phyloP scores from a whole-genome alignment of 225 moss, liverwort and hornwort genomes.

The Pseudisothecium myosuroides region DNA sequence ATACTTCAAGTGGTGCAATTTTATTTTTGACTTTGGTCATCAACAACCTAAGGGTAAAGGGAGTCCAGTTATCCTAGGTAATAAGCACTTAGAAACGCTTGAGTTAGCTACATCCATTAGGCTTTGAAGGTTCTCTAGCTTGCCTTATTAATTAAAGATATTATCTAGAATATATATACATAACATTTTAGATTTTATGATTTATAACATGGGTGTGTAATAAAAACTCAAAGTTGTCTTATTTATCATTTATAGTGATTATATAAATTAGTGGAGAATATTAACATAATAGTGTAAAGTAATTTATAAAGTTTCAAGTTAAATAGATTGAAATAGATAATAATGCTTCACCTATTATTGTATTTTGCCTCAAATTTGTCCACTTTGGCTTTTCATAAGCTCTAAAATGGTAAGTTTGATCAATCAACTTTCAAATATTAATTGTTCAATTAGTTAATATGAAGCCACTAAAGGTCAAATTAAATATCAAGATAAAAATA shows the following conservation, averaged over 20 bases:
- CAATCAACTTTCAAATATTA: background rate
- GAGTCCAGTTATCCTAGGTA: fast-evolving
- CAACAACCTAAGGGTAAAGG: no score
- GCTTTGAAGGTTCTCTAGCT: no score
- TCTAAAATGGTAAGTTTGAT: background rate
- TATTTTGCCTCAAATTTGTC: no score
- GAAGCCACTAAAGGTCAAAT: background rate
- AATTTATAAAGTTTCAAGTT: background rate
- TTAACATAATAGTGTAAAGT: background rate
- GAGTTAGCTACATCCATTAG: no score
- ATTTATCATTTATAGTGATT: background rate
- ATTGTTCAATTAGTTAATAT: background rate
- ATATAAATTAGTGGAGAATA: background rate
- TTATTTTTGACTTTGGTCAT: background rate
- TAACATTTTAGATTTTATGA: no score
- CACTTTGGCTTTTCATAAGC: no score
- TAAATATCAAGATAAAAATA: background rate
- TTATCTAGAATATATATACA: no score
- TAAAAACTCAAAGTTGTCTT: background rate
- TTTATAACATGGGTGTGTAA: no score
- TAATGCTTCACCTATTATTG: background rate
- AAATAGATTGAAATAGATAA: background rate
- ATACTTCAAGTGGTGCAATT: no score
- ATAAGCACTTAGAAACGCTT: no score
- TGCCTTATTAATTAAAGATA: no score